Base-by-base conservation (phyloP, 345 rosid species). In the Acer negundo region DNA sequence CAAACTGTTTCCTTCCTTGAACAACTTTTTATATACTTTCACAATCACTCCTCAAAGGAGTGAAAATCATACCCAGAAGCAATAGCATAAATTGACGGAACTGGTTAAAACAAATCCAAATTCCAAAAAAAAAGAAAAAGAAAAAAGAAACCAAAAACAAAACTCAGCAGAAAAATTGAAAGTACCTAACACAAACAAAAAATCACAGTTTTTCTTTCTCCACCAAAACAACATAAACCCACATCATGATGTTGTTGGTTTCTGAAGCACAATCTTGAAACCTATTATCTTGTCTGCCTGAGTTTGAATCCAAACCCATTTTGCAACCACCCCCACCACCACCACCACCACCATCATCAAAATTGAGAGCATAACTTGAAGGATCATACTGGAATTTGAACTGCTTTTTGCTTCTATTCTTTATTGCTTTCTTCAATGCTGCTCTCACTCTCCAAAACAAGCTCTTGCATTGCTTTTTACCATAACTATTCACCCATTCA, bases 371-470 rank as follows among this genome's bases (percentile, higher is more conserved):
- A 77, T 94, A 94, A 74, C 98, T 94, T 65, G 88, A 91, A 42
- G 98, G 98, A 87, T 95, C 98, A 85, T 93, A 95, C 84, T 90
- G 98, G 81, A 93, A 95, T 83, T 82, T 81, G 35, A 83, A 82
- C 73, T 78, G 86, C 8, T 68, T 76, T 72, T 69, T 81, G 46
- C 80, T 75, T 2, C 76, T 80, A 42, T 67, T 79, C 80, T 82
- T 88, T 72, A 82, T 76, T 4, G 87, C 84, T 59, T 69, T 84
- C 89, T 75, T 90, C 79, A 86, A 77, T 15, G 91, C 85, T 8
- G 89, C 88, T 49, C 78, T 87, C 81, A 82, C 61, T 74, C 86
- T 89, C 90, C 94, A 77, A 11, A 88, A 80, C 35, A 89, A 74
- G 24, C 80, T 81, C 78, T 69, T 70, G 85, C 92, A 87, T 46